phyloP scores from a whole-genome alignment of 176 grass and related monocot species.

The Carex littledalei region DNA sequence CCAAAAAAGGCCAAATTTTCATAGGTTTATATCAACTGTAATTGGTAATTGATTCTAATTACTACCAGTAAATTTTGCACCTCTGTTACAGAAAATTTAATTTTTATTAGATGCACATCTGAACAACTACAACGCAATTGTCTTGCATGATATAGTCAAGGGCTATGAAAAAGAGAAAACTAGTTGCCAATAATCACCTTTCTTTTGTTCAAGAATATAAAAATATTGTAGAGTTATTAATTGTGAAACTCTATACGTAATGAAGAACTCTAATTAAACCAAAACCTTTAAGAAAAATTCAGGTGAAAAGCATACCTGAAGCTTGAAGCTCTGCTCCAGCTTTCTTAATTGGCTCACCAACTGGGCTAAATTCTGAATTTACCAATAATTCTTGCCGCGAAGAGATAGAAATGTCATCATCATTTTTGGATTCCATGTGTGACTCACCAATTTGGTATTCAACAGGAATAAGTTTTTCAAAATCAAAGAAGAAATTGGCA shows the following conservation, averaged over 20 bases:
- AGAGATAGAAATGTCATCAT: conserved; percentile 29
- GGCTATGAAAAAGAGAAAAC: neutral
- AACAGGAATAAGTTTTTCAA: conserved; percentile 19
- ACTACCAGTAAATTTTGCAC: neutral
- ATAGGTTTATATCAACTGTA: neutral
- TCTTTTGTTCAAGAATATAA: neutral
- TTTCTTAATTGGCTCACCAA: conserved; percentile 68
- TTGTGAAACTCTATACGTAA: neutral
- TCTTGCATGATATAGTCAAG: neutral
- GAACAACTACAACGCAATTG: neutral
- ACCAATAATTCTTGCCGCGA: conserved; percentile 30
- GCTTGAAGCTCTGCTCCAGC: conserved; percentile 64
- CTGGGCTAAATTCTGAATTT: conserved; percentile 35
- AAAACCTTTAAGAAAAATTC: neutral
- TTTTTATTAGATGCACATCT: neutral
- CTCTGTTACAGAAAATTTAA: neutral
- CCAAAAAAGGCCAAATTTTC: neutral
- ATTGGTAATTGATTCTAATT: neutral
- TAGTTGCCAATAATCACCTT: neutral
- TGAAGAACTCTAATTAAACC: neutral
- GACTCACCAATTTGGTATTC: neutral
- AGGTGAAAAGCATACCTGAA: conserved; percentile 41
- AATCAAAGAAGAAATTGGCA: conserved; percentile 25
- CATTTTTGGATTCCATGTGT: conserved; percentile 1
- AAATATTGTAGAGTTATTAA: neutral